These are phyloP conservation scores for Phoenix roebelenii DNA, from an alignment of 176 grass and related monocot genomes.

Conservation along the genomic window DNA sequence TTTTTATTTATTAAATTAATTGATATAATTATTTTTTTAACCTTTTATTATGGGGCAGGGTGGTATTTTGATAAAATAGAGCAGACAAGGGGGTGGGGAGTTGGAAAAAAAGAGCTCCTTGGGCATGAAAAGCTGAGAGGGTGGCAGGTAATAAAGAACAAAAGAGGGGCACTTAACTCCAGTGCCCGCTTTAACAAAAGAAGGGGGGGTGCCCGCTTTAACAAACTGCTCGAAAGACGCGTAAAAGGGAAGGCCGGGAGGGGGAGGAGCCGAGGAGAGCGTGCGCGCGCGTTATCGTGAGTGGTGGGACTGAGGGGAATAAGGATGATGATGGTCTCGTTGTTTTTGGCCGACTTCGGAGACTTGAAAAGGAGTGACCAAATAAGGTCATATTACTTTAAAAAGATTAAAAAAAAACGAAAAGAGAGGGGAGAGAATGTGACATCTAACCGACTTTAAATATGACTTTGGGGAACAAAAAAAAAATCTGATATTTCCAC, in stretches of 20 bases:
- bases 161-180: background rate
- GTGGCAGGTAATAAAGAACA: slow-evolving; percentile 6
- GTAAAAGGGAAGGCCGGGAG: background rate
- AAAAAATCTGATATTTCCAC: no score
- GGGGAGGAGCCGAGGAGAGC: background rate
- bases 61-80: background rate
- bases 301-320: background rate
- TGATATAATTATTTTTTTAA: no score
- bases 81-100: background rate
- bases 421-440: no score
- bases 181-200: no score
- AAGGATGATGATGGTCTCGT: background rate
- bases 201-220: no score
- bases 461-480: no score
- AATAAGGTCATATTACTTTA: background rate
- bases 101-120: background rate
- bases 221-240: background rate
- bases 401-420: background rate
- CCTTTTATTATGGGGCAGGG: no score
- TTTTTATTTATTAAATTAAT: no score
- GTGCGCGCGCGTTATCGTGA: background rate
- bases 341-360: background rate
- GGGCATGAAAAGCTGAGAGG: background rate
- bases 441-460: no score
- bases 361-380: background rate